phyloP scores from a whole-genome alignment of 306 rosid genomes.

The Prunus padus region DNA sequence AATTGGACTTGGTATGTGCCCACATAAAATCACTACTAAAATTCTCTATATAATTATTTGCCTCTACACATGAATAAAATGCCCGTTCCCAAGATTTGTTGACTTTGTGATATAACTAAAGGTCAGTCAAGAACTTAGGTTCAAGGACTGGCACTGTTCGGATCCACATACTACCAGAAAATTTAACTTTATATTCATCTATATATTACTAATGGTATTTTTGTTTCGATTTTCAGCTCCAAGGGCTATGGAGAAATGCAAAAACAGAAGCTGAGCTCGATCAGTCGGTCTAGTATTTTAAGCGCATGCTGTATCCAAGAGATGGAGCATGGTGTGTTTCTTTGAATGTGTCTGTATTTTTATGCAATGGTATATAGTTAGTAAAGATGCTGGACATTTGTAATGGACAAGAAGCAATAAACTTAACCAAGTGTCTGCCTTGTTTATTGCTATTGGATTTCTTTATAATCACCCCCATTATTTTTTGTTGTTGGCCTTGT shows the following conservation, averaged over 20 bases:
- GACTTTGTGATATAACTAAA: no score
- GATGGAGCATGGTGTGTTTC: slow-evolving; percentile 31
- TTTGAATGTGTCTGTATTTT: slow-evolving; percentile 55
- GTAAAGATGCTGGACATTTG: slow-evolving; percentile 42
- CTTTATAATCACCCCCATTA: slow-evolving; percentile 31
- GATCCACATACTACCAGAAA: no score
- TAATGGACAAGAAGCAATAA: slow-evolving; percentile 71
- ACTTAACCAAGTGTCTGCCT: slow-evolving; percentile 61
- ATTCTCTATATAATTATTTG: no score
- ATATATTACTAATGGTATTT: not conserved
- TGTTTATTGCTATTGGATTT: slow-evolving; percentile 54
- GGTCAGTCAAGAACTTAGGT: no score
- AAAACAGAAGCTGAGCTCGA: slow-evolving; percentile 78
- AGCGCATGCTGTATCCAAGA: not conserved
- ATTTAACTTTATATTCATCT: not conserved
- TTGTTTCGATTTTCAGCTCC: slow-evolving; percentile 64
- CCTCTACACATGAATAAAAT: no score
- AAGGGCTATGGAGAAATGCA: slow-evolving; percentile 98
- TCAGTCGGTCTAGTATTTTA: not conserved
- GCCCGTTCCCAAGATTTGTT: no score
- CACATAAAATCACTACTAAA: not conserved
- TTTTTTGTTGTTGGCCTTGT: slow-evolving; percentile 42
- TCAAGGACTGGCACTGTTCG: no score
- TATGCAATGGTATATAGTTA: slow-evolving; percentile 56
- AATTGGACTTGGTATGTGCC: slow-evolving; percentile 85